phyloP scores from a whole-genome alignment of 2,329 filamentous ascomycete species.

The Verruconis gallopava region DNA sequence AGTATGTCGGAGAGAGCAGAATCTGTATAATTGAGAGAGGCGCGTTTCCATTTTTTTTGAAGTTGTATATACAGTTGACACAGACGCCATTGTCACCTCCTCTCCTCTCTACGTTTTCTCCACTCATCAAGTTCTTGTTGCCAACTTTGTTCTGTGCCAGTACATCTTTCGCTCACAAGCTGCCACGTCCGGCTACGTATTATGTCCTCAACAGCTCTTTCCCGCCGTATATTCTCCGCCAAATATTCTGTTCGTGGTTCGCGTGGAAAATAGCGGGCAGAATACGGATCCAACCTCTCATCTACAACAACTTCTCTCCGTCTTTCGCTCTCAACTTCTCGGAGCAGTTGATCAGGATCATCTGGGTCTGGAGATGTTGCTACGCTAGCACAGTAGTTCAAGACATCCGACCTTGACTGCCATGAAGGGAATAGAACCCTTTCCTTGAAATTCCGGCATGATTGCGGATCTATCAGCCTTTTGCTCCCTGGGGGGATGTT shows the following conservation, averaged over 20 bases:
- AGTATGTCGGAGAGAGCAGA: too few relatives aligned
- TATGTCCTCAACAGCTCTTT: conserved; percentile 64
- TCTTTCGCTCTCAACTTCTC: conserved; percentile 56
- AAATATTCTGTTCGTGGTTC: conserved; percentile 73
- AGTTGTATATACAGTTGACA: too few relatives aligned
- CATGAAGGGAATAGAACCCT: conserved; percentile 77
- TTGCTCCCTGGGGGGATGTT: conserved; percentile 35
- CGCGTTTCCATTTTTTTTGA: too few relatives aligned
- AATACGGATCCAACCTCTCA: conserved; percentile 87
- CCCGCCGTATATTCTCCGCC: conserved; percentile 59
- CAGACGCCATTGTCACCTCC: not conserved
- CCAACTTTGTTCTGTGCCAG: conserved; percentile 15
- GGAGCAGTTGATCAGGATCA: conserved; percentile 61
- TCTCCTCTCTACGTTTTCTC: conserved; percentile 30
- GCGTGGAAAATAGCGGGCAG: conserved; percentile 62
- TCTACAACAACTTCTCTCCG: conserved; percentile 65
- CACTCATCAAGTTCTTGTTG: conserved; percentile 53
- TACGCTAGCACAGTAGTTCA: conserved; percentile 81
- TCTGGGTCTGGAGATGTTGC: conserved; percentile 78
- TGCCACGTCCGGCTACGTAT: conserved; percentile 73
- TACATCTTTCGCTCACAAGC: conserved; percentile 63
- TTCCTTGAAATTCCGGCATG: conserved; percentile 63
- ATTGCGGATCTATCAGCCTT: conserved; percentile 42
- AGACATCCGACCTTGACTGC: conserved; percentile 68
- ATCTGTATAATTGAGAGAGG: too few relatives aligned